phyloP scores from a whole-genome alignment of 192 early-diverging fungal species.

The Phlyctochytrium bullatum region DNA sequence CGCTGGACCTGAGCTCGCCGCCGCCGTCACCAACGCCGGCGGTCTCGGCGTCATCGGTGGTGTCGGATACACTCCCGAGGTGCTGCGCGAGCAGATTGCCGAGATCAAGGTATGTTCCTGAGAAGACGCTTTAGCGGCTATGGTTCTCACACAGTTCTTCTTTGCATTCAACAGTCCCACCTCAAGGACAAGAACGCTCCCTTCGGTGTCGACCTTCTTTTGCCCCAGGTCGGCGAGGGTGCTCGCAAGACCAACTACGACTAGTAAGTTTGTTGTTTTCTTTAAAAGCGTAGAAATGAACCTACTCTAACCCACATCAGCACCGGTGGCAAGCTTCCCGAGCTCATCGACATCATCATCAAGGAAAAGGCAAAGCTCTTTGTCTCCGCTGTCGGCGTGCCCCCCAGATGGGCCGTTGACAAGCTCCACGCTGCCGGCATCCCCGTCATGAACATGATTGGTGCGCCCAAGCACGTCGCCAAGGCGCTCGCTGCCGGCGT shows the following conservation, averaged over 20 bases:
- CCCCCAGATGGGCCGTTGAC: constrained; percentile 43
- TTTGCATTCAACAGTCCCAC: constrained; percentile 9
- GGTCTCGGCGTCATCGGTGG: constrained; percentile 49
- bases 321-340: constrained; percentile 46
- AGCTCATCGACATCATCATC: constrained; percentile 47
- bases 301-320: constrained; percentile 1
- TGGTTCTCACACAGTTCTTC: neutral
- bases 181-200: constrained; percentile 34
- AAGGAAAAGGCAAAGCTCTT: constrained; percentile 38
- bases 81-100: constrained; percentile 30
- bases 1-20: constrained; percentile 35
- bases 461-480: constrained; percentile 42
- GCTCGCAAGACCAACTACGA: constrained; percentile 51
- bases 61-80: constrained; percentile 34
- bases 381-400: constrained; percentile 48
- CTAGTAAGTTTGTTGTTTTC: constrained; percentile 22
- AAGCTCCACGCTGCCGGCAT: constrained; percentile 45
- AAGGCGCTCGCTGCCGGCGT: constrained; percentile 44
- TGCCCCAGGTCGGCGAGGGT: constrained; percentile 46
- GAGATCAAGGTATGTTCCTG: constrained; percentile 22
- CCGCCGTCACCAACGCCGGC: constrained; percentile 45
- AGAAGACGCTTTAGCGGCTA: neutral
- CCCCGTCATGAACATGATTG: constrained; percentile 52
- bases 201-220: constrained; percentile 45
- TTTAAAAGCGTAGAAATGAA: neutral